Evolutionary conservation across 768 basidiomycete species (phyloP).

Genomic region (Phaeolepiota aurea): DNA sequence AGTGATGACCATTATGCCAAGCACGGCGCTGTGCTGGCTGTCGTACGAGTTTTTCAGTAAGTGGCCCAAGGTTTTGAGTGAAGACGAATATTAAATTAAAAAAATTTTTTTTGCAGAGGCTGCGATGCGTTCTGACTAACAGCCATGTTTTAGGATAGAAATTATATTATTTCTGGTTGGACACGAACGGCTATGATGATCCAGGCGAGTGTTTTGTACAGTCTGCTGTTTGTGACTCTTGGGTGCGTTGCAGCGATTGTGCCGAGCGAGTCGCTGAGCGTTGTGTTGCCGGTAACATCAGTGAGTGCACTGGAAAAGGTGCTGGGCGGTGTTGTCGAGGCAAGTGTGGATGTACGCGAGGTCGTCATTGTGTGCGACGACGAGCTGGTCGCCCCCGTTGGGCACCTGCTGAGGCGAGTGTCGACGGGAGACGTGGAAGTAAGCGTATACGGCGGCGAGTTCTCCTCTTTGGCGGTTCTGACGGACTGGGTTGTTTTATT

Average conservation of each 20-base stretch:
- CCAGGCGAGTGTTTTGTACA: no score
- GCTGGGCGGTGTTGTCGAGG: slow-evolving; percentile 29
- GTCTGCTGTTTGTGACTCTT: no score
- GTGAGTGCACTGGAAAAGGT: slow-evolving; percentile 21
- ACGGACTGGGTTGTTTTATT: slow-evolving; percentile 47
- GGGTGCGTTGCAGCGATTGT: no score
- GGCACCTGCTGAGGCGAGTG: slow-evolving; percentile 25
- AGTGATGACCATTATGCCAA: slow-evolving; percentile 92
- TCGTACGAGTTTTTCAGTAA: slow-evolving; percentile 98
- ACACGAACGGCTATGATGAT: no score
- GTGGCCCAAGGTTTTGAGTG: no score
- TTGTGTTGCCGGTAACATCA: slow-evolving; percentile 41
- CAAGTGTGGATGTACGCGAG: slow-evolving; percentile 27
- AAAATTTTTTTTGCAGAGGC: slow-evolving; percentile 45
- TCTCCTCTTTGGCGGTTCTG: no score
- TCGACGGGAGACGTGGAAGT: no score
- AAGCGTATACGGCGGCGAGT: no score
- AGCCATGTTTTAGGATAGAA: no score
- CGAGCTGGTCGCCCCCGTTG: slow-evolving; percentile 22
- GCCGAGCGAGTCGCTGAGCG: slow-evolving; percentile 30
- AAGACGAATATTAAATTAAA: no score
- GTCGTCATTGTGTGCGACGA: slow-evolving; percentile 40
- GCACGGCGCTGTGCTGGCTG: slow-evolving; percentile 95
- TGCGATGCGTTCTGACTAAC: slow-evolving; percentile 51
- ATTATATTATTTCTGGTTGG: no score